Percentiles rank a stretch among this genome's conserved stretches.
phyloP scores from a whole-genome alignment of 2,329 filamentous ascomycete genomes.

The Onygena corvina region DNA sequence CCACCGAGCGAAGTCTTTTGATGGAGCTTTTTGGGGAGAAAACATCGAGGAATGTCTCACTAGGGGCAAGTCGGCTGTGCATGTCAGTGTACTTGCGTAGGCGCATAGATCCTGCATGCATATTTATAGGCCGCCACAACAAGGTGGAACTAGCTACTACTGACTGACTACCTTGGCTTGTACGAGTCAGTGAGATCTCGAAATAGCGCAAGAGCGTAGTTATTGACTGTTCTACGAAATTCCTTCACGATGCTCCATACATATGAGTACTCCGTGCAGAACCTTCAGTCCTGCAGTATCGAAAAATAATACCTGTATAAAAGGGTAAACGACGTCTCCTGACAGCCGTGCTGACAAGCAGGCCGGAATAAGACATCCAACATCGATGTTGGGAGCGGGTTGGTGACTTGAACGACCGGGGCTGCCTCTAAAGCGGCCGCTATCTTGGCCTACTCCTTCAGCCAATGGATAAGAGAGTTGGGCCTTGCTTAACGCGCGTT shows the following conservation, averaged over 20 bases:
- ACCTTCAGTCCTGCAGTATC: too few species aligned
- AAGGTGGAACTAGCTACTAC: conserved; percentile 6
- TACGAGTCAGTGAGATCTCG: neutral
- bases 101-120: neutral
- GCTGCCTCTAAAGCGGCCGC: too few species aligned
- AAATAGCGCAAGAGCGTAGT: too few species aligned
- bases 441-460: too few species aligned
- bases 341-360: neutral
- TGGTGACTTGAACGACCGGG: neutral
- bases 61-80: neutral
- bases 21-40: neutral
- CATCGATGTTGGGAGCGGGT: neutral
- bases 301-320: too few species aligned
- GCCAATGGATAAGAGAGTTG: neutral
- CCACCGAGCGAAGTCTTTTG: neutral
- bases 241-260: too few species aligned
- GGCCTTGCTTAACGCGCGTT: neutral
- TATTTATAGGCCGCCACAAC: conserved; percentile 1
- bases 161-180: too few species aligned
- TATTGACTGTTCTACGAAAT: too few species aligned
- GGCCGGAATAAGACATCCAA: neutral
- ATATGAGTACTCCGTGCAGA: too few species aligned
- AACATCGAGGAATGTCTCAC: neutral
- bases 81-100: neutral
- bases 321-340: neutral